A percentile compares a stretch with the other conserved stretches of the same genome.
phyloP scores from a whole-genome alignment of 495 filamentous ascomycete species.

The Haplographium delicatum region DNA sequence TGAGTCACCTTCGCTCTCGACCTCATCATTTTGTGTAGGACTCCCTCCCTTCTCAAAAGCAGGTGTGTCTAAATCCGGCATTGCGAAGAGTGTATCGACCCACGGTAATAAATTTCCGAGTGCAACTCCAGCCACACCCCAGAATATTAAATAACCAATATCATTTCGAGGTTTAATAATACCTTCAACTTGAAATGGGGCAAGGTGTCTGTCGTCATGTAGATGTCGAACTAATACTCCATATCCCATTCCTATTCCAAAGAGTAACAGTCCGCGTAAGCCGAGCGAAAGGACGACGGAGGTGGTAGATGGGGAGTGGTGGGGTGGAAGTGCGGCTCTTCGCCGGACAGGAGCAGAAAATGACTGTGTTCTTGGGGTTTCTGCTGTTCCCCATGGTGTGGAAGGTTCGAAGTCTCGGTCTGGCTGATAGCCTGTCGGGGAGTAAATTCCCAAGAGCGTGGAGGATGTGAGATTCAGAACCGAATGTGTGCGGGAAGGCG shows the following conservation, averaged over 20 bases:
- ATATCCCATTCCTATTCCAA: slow-evolving; percentile 76
- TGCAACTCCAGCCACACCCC: slow-evolving; percentile 73
- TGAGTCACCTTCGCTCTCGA: slow-evolving; percentile 9
- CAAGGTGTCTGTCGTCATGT: slow-evolving; percentile 62
- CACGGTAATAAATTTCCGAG: slow-evolving; percentile 79
- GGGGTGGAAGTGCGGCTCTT: slow-evolving; percentile 5
- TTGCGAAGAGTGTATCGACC: slow-evolving; percentile 62
- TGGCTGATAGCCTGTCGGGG: slow-evolving; percentile 53
- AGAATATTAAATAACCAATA: slow-evolving; percentile 67
- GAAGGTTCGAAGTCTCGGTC: slow-evolving; percentile 37
- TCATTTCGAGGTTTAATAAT: slow-evolving; percentile 47
- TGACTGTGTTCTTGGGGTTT: slow-evolving; percentile 42
- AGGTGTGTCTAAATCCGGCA: background rate
- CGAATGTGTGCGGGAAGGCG: slow-evolving; percentile 58
- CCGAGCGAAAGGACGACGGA: slow-evolving; percentile 7
- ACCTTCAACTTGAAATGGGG: slow-evolving; percentile 55
- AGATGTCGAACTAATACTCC: slow-evolving; percentile 81
- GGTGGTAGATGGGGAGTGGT: slow-evolving; percentile 26
- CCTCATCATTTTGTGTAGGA: slow-evolving; percentile 19
- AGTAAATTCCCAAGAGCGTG: slow-evolving; percentile 88
- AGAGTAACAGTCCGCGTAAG: slow-evolving; percentile 60
- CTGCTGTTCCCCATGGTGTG: slow-evolving; percentile 62
- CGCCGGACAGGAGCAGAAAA: slow-evolving; percentile 18
- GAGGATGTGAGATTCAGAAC: slow-evolving; percentile 83
- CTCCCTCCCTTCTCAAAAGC: slow-evolving; percentile 29